These are phyloP conservation scores for Phialophora verrucosa DNA, from an alignment of 2,329 filamentous ascomycete species.

Conservation along the genomic window DNA sequence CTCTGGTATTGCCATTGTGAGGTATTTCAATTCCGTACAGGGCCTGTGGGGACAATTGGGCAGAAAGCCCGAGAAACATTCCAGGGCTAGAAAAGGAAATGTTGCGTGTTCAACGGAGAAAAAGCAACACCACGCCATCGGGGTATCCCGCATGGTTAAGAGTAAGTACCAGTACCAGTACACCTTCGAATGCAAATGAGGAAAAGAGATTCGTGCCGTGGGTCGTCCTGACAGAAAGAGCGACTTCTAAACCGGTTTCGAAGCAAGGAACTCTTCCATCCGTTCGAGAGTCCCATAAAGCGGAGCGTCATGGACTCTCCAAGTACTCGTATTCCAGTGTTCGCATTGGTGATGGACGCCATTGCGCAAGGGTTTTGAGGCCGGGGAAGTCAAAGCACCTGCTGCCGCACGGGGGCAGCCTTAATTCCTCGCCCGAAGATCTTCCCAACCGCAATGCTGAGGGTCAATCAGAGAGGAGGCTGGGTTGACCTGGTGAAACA, in stretches of 20 bases:
- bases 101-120: slow-evolving; percentile 29
- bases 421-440: slow-evolving; percentile 21
- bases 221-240: not conserved
- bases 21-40: not conserved
- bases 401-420: slow-evolving; percentile 27
- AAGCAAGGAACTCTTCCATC: not conserved
- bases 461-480: slow-evolving; percentile 17
- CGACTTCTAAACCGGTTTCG: not conserved
- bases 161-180: slow-evolving; percentile 32
- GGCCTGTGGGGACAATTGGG: slow-evolving; percentile 21
- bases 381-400: slow-evolving; percentile 2
- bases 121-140: slow-evolving; percentile 29
- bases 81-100: slow-evolving; percentile 13
- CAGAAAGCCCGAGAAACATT: slow-evolving; percentile 9
- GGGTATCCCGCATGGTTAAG: slow-evolving; percentile 21
- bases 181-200: slow-evolving; percentile 31
- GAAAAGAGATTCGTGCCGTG: slow-evolving; percentile 18
- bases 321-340: not conserved
- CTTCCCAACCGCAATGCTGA: slow-evolving; percentile 2
- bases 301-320: not conserved
- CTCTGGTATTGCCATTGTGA: not conserved
- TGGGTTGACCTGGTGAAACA: slow-evolving; percentile 26
- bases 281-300: not conserved
- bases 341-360: not conserved
- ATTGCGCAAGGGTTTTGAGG: not conserved